Evolutionary conservation across 768 basidiomycete genomes (phyloP).

Genomic region (Phylloporus sp.): DNA sequence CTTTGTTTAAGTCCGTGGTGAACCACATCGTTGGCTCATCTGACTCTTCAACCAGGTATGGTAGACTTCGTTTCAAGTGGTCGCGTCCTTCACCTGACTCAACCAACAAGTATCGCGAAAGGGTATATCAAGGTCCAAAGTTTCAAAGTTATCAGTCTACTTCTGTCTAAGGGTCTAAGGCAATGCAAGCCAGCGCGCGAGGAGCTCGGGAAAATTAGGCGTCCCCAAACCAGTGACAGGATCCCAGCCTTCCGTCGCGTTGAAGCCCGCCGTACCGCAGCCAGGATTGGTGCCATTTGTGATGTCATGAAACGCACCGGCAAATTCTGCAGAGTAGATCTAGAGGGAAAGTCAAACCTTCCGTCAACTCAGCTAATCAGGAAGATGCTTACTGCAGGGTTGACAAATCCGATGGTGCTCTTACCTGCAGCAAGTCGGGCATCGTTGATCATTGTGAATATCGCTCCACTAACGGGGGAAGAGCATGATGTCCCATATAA

Average conservation of each 20-base stretch:
- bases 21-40: too few relatives aligned
- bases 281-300: conserved; percentile 23
- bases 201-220: conserved; percentile 39
- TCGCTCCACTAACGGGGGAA: conserved; percentile 27
- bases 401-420: conserved; percentile 37
- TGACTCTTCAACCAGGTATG: too few relatives aligned
- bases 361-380: too few relatives aligned
- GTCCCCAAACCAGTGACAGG: conserved; percentile 48
- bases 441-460: conserved; percentile 36
- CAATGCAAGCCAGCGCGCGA: neutral
- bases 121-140: too few relatives aligned
- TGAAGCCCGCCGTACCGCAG: conserved; percentile 29
- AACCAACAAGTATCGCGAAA: too few relatives aligned
- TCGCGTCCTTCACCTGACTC: too few relatives aligned
- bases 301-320: conserved; percentile 18
- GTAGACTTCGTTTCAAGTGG: too few relatives aligned
- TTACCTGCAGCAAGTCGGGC: conserved; percentile 29
- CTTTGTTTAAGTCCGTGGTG: too few relatives aligned
- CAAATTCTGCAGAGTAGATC: conserved; percentile 18
- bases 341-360: neutral
- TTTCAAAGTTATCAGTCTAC: too few relatives aligned
- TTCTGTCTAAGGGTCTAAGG: too few relatives aligned
- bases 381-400: conserved; percentile 37
- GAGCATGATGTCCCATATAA: conserved; percentile 31
- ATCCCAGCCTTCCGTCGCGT: conserved; percentile 36